A percentile compares a stretch with the other conserved stretches of the same genome.
Conservation (phyloP, 1,284 basidiomycete species). For the Mycena citricolor region DNA sequence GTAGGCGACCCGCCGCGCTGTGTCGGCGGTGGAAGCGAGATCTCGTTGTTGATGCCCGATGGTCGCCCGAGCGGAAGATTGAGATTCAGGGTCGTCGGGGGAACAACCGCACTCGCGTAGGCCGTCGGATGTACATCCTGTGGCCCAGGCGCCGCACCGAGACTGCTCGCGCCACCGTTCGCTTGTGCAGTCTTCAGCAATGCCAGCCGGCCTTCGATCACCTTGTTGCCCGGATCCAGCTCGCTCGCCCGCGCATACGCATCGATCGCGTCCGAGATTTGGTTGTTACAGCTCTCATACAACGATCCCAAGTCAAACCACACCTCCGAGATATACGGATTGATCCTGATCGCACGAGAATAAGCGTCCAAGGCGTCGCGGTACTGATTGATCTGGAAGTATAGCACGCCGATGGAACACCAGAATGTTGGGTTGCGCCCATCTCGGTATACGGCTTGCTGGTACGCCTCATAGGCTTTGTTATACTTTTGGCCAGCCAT, state of each 20-base stretch:
- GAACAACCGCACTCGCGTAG: constrained; percentile 75
- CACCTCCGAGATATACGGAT: constrained; percentile 98
- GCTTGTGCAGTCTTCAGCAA: constrained; percentile 81
- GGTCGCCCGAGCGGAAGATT: no score
- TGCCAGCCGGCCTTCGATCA: constrained; percentile 77
- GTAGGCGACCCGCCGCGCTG: constrained; percentile 45
- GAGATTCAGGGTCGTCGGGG: constrained; percentile 62
- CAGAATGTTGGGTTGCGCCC: constrained; percentile 99
- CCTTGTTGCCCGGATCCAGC: constrained; percentile 79
- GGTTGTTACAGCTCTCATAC: constrained; percentile 99
- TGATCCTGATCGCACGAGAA: constrained; percentile 96
- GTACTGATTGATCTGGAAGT: constrained; percentile 99
- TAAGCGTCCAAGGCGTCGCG: constrained; percentile 98
- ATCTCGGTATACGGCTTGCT: constrained; percentile 98
- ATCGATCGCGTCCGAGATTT: constrained; percentile 97
- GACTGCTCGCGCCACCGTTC: constrained; percentile 71
- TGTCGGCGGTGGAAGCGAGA: constrained; percentile 62
- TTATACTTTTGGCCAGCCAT: constrained; percentile 99
- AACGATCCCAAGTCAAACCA: constrained; percentile 98
- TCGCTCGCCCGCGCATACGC: constrained; percentile 93
- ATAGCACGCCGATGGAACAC: constrained; percentile 99
- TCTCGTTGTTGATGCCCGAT: no score
- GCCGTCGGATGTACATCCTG: constrained; percentile 95
- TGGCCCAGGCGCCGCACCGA: constrained; percentile 84
- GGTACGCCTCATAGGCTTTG: constrained; percentile 99